Evolutionary conservation across 2,329 filamentous ascomycete species (phyloP).

Genomic region (Fusarium sarcochroum): DNA sequence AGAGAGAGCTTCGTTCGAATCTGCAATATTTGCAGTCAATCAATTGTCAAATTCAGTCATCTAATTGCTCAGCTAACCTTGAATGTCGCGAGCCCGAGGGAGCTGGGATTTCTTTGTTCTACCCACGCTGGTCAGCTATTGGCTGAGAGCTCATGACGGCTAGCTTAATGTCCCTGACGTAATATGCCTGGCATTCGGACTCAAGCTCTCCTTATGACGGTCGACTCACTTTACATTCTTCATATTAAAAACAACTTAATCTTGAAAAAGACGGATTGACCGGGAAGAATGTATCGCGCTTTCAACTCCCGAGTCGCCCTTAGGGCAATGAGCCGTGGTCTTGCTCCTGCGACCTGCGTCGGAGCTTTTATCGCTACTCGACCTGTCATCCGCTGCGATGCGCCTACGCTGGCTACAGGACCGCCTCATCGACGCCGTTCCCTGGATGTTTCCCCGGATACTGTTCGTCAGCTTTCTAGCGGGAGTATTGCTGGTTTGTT

Average conservation of each 20-base stretch:
- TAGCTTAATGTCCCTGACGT: constrained; percentile 38
- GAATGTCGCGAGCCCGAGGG: neutral
- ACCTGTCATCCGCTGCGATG: constrained; percentile 50
- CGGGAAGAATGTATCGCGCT: constrained; percentile 41
- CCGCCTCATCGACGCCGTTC: constrained; percentile 31
- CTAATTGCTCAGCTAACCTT: neutral
- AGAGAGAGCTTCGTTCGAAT: constrained; percentile 2
- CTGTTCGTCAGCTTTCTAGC: constrained; percentile 66
- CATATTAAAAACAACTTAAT: constrained; percentile 11
- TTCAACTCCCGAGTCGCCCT: constrained; percentile 40
- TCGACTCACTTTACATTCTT: constrained; percentile 4
- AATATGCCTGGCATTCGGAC: constrained; percentile 31
- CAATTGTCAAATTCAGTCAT: constrained; percentile 17
- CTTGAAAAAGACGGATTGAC: neutral
- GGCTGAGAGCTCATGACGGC: constrained; percentile 30
- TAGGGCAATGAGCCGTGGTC: constrained; percentile 47
- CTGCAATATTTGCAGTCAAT: constrained; percentile 25
- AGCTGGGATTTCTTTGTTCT: constrained; percentile 31
- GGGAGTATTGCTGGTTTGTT: constrained; percentile 66
- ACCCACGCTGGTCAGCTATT: constrained; percentile 37
- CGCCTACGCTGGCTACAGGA: constrained; percentile 40
- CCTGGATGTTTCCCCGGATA: constrained; percentile 47
- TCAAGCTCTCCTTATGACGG: constrained; percentile 10
- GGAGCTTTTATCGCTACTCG: constrained; percentile 46
- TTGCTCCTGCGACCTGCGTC: constrained; percentile 49